Conservation (phyloP, 2,329 filamentous ascomycete species). For the Colletotrichum magnum region DNA sequence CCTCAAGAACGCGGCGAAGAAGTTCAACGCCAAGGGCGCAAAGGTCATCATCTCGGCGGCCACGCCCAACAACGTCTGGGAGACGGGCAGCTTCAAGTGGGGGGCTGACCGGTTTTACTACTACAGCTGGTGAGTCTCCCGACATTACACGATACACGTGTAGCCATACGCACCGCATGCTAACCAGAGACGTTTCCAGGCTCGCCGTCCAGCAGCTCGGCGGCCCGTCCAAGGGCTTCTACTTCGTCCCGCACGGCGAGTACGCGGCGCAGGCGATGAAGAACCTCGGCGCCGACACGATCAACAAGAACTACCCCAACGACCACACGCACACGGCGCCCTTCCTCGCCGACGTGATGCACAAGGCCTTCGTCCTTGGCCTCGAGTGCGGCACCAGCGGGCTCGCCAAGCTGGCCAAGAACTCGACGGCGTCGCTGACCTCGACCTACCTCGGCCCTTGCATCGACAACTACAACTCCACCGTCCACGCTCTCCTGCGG, state of each 20-base stretch:
- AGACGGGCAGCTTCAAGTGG: conserved; percentile 66
- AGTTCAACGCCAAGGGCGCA: conserved; percentile 69
- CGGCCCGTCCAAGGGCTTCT: conserved; percentile 56
- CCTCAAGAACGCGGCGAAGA: conserved; percentile 68
- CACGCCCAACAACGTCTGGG: conserved; percentile 73
- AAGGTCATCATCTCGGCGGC: conserved; percentile 71
- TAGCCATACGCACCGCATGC: background rate
- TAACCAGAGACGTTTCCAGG: conserved; percentile 26
- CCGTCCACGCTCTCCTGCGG: conserved; percentile 36
- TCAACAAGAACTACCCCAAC: conserved; percentile 68
- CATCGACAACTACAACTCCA: conserved; percentile 42
- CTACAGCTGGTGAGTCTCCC: conserved; percentile 61
- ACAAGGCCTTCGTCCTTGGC: conserved; percentile 70
- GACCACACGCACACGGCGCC: conserved; percentile 76
- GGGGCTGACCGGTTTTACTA: conserved; percentile 67
- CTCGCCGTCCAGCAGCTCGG: conserved; percentile 54
- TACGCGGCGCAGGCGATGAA: conserved; percentile 69
- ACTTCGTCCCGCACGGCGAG: conserved; percentile 72
- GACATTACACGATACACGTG: background rate
- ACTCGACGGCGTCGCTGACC: conserved; percentile 50
- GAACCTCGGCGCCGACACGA: conserved; percentile 61
- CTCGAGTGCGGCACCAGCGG: conserved; percentile 63
- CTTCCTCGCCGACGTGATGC: conserved; percentile 67
- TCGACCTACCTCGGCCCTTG: conserved; percentile 48
- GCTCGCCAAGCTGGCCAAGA: conserved; percentile 51